Percentiles rank a stretch among this genome's conserved stretches.
Conservation (phyloP, 2,329 filamentous ascomycete genomes). For the Drechslerella stenobrocha region DNA sequence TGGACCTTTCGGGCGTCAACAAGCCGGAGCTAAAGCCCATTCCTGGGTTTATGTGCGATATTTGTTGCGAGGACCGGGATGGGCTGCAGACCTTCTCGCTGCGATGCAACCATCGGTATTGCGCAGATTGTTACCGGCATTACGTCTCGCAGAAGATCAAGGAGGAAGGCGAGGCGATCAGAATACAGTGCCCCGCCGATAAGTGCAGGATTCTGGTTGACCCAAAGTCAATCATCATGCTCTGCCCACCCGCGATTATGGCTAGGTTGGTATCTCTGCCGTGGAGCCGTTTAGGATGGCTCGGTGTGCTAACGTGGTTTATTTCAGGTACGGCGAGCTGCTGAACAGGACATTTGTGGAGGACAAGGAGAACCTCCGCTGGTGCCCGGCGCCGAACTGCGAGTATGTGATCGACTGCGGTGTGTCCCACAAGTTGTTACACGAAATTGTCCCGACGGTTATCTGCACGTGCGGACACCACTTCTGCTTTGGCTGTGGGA, state of each 20-base stretch:
- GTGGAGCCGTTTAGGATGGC: neutral
- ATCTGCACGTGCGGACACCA: slow-evolving; percentile 78
- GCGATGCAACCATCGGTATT: slow-evolving; percentile 93
- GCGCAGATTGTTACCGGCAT: slow-evolving; percentile 85
- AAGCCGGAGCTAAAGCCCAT: slow-evolving; percentile 68
- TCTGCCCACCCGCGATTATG: slow-evolving; percentile 56
- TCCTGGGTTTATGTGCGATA: slow-evolving; percentile 83
- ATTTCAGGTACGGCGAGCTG: slow-evolving; percentile 73
- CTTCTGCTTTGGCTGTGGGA: slow-evolving; percentile 93
- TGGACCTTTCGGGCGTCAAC: slow-evolving; percentile 67
- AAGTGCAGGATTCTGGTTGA: slow-evolving; percentile 89
- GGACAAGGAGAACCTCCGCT: slow-evolving; percentile 91
- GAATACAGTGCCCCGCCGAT: slow-evolving; percentile 89
- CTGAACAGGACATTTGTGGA: slow-evolving; percentile 95
- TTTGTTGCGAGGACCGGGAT: slow-evolving; percentile 87
- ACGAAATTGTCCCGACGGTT: slow-evolving; percentile 84
- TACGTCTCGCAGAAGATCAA: slow-evolving; percentile 92
- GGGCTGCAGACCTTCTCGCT: slow-evolving; percentile 83
- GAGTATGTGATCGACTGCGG: slow-evolving; percentile 86
- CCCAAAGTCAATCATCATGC: slow-evolving; percentile 78
- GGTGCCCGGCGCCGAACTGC: slow-evolving; percentile 98
- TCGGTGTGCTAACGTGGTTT: neutral
- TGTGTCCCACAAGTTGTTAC: slow-evolving; percentile 84
- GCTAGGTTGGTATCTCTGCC: slow-evolving; percentile 17
- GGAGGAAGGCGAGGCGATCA: slow-evolving; percentile 90